Percentiles rank a stretch among this genome's conserved stretches.
Conservation (phyloP, 129 eudicot genomes). For the Arctium lappa region DNA sequence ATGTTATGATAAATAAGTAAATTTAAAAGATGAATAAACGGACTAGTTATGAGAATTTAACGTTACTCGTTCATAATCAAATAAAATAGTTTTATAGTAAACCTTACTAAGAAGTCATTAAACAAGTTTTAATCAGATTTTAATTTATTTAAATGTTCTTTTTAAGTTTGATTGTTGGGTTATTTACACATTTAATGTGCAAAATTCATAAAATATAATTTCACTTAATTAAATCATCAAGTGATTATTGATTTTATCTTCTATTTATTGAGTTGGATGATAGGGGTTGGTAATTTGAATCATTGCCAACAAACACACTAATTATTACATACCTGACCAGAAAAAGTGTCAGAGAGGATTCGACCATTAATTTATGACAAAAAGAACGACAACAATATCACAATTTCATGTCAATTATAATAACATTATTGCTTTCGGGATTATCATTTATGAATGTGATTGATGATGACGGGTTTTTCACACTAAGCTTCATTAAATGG, state of each 20-base stretch:
- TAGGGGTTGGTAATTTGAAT: slow-evolving; percentile 26
- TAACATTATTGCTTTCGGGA: no score
- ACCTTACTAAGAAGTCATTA: not conserved
- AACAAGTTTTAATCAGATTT: not conserved
- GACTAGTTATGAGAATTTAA: no score
- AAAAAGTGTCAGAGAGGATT: slow-evolving; percentile 11
- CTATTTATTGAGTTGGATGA: slow-evolving; percentile 15
- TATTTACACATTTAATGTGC: not conserved
- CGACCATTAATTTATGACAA: not conserved
- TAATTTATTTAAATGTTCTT: not conserved
- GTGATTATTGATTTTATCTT: slow-evolving; percentile 13
- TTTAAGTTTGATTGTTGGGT: not conserved
- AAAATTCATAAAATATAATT: not conserved
- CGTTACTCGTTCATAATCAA: no score
- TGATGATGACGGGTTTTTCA: not conserved
- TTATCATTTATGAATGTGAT: not conserved
- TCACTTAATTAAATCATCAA: slow-evolving; percentile 9
- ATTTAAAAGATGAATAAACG: no score
- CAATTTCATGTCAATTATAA: not conserved
- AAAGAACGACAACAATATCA: not conserved
- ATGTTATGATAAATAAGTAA: no score
- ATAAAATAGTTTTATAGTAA: not conserved
- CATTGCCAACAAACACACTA: slow-evolving; percentile 17
- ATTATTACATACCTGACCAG: slow-evolving; percentile 13
- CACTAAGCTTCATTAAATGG: not conserved